These are phyloP conservation scores for Ceratobasidium sp. DNA, from an alignment of 1,284 basidiomycete genomes.

Conservation along the genomic window DNA sequence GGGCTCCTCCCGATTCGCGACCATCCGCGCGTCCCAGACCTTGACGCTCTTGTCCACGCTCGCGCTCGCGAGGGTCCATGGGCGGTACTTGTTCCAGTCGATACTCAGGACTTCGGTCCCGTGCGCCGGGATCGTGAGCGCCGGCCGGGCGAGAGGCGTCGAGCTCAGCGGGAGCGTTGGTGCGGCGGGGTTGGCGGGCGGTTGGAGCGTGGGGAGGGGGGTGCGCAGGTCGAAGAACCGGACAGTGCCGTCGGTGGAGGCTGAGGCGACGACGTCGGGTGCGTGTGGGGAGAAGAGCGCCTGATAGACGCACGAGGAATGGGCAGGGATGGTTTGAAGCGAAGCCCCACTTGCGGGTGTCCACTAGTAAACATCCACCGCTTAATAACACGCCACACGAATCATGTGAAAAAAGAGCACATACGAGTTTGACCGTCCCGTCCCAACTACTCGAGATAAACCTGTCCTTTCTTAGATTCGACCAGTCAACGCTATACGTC, in stretches of 20 bases:
- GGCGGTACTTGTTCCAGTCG: conserved; percentile 94
- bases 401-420: conserved; percentile 52
- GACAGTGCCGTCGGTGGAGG: conserved; percentile 85
- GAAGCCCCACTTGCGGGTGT: conserved; percentile 82
- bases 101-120: conserved; percentile 78
- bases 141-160: conserved; percentile 42
- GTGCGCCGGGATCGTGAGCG: conserved; percentile 61
- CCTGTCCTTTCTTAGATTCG: conserved; percentile 89
- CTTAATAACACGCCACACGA: not conserved
- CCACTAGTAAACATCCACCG: conserved; percentile 69
- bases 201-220: conserved; percentile 59
- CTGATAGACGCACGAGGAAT: conserved; percentile 87
- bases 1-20: conserved; percentile 59
- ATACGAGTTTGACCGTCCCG: conserved; percentile 85
- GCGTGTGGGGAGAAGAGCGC: conserved; percentile 92
- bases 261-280: conserved; percentile 81
- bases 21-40: conserved; percentile 89
- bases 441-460: conserved; percentile 96
- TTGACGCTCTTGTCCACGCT: conserved; percentile 84
- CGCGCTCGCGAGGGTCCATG: conserved; percentile 79
- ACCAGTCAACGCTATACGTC: conserved; percentile 97
- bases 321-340: conserved; percentile 82
- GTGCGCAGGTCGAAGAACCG: conserved; percentile 83
- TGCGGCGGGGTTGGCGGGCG: conserved; percentile 34
- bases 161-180: conserved; percentile 34